Evolutionary conservation across 805 yeast species (phyloP), one percentile per base, ranked within the genome.

Genomic region (Candida patagonica): DNA sequence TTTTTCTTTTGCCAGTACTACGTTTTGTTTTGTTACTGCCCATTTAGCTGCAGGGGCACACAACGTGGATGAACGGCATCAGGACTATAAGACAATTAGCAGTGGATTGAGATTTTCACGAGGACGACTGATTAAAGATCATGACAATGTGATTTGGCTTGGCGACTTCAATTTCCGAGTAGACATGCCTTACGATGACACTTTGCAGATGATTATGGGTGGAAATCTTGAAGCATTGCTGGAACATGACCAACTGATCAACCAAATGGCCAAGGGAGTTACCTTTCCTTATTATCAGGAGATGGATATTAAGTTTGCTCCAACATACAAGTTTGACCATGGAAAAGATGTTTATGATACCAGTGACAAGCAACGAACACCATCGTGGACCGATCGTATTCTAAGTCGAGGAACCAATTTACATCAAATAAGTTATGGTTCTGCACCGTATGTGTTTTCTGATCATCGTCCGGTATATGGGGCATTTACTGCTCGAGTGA

Each of bases 321-420:
- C 97, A 7, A 92, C 98, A 1, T 89, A 89, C 63, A 89, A 89
- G 56, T 89, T 76, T 60, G 95, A 89, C 57, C 80, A 81, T 46
- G 92, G 89, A 3, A 80, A 95, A 0, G 70, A 74, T 36, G 64
- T 59, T 15, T 92, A 88, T 56, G 97, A 89, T 57, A 70, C 94
- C 1, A 80, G 94, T 8, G 98, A 89, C 50, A 89, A 89, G 57
- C 89, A 80, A 46, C 71, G 98, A 51, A 78, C 84, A 3, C 98
- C 98, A 1, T 81, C 96, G 0, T 89, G 97, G 96, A 89, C 97
- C 0, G 98, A 89, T 59, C 68, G 98, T 53, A 80, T 85, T 41
- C 63, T 89, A 35, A 79, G 70, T 52, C 67, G 70, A 43, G 86
- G 94, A 27, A 57, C 65, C 3, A 62, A 62, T 13, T 52, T 87